Evolutionary conservation across 805 yeast species (phyloP).

Genomic region (Cyberlindnera subsufficiens): DNA sequence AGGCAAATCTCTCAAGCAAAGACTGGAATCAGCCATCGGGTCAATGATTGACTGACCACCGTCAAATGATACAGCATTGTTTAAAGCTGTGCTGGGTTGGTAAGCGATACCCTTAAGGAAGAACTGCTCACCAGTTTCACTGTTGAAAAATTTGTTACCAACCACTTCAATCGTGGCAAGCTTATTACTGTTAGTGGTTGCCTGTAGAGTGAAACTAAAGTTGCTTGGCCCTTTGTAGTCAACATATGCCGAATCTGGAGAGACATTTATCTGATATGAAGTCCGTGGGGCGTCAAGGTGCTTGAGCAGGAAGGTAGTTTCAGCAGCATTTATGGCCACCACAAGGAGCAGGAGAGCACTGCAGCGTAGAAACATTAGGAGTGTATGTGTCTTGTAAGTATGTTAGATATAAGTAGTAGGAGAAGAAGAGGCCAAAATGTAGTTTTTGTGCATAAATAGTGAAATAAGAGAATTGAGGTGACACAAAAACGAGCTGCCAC

Average conservation of each 20-base stretch:
- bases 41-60: constrained; percentile 42
- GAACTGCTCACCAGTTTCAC: constrained; percentile 72
- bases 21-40: constrained; percentile 65
- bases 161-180: constrained; percentile 44
- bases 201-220: too few relatives aligned
- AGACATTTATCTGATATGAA: neutral
- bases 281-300: neutral
- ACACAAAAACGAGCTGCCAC: neutral
- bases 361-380: neutral
- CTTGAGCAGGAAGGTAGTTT: neutral
- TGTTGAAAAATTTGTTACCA: constrained; percentile 74
- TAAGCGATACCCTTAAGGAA: constrained; percentile 86
- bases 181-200: neutral
- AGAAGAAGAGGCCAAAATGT: too few relatives aligned
- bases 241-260: neutral
- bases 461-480: neutral
- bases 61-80: constrained; percentile 28
- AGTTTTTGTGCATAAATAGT: too few relatives aligned
- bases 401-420: too few relatives aligned
- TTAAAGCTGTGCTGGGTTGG: constrained; percentile 49
- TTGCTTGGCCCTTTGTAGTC: neutral
- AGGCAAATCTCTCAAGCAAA: constrained; percentile 83
- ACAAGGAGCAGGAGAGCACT: neutral
- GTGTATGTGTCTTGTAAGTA: neutral
- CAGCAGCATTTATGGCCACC: neutral